Conservation (phyloP, 371 early-diverging fungal species). For the Catenaria anguillulae region DNA sequence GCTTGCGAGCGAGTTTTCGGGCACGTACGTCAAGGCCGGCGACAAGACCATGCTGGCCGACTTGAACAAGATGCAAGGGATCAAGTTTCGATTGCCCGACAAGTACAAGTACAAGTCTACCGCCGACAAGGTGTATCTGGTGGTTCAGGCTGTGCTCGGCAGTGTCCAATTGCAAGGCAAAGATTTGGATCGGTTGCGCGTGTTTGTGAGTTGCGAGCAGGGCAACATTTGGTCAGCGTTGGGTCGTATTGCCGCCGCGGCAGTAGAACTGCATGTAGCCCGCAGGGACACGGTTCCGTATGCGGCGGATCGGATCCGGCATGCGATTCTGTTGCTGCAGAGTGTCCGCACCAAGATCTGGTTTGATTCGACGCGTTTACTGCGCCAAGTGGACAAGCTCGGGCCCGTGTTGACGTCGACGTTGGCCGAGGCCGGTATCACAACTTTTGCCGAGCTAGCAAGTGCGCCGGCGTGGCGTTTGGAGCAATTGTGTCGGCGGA, state of each 20-base stretch:
- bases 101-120: no score
- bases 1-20: conserved; percentile 28
- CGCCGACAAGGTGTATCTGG: conserved; percentile 2
- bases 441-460: background rate
- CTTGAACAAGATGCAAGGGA: conserved; percentile 39
- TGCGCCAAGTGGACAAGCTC: background rate
- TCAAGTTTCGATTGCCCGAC: background rate
- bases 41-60: conserved; percentile 54
- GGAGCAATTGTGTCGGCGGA: background rate
- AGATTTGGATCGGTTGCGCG: background rate
- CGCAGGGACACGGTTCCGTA: background rate
- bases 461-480: background rate
- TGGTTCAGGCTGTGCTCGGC: background rate
- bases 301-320: background rate
- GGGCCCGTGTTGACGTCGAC: background rate
- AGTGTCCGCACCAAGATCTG: background rate
- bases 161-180: no score
- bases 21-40: conserved; percentile 22
- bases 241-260: background rate
- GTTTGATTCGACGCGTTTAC: background rate
- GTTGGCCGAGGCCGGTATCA: background rate
- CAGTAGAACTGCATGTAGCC: background rate
- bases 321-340: background rate
- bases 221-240: background rate
- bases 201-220: background rate